Conservation (phyloP, 306 rosid genomes). For the Inga laurina region DNA sequence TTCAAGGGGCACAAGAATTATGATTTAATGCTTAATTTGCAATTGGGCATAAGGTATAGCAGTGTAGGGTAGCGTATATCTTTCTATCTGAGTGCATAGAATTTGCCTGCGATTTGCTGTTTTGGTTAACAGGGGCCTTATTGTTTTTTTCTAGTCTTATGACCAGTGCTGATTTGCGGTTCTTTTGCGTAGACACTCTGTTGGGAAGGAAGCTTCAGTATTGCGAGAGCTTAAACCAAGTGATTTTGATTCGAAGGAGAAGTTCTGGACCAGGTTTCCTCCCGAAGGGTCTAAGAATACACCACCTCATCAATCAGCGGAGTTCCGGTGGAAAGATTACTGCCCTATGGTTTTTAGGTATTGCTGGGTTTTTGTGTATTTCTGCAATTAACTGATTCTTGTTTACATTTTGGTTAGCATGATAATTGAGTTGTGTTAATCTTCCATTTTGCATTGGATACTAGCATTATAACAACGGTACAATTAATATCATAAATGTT, state of each 20-base stretch:
- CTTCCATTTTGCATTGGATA: conserved; percentile 11
- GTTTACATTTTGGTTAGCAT: background rate
- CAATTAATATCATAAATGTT: background rate
- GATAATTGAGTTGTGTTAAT: background rate
- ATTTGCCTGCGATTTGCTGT: background rate
- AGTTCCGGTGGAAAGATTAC: conserved; percentile 59
- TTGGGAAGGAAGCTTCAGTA: conserved; percentile 73
- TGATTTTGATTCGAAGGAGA: conserved; percentile 56
- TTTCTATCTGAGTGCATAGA: background rate
- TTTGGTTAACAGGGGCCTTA: background rate
- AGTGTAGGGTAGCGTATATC: background rate
- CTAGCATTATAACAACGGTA: background rate
- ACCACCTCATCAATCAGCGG: conserved; percentile 49
- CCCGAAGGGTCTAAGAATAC: conserved; percentile 54
- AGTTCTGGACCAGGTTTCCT: conserved; percentile 56
- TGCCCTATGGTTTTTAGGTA: conserved; percentile 55
- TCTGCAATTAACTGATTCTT: background rate
- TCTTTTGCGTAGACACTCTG: conserved; percentile 40
- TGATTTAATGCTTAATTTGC: conserved; percentile 96
- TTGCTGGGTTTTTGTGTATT: background rate
- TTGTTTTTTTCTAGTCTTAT: background rate
- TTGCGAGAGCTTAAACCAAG: conserved; percentile 42
- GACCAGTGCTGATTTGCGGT: background rate
- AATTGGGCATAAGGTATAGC: conserved; percentile 83
- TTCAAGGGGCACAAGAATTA: conserved; percentile 93